Base-by-base conservation (phyloP, 441 rosid genomes). In the Flueggea neowawraea region DNA sequence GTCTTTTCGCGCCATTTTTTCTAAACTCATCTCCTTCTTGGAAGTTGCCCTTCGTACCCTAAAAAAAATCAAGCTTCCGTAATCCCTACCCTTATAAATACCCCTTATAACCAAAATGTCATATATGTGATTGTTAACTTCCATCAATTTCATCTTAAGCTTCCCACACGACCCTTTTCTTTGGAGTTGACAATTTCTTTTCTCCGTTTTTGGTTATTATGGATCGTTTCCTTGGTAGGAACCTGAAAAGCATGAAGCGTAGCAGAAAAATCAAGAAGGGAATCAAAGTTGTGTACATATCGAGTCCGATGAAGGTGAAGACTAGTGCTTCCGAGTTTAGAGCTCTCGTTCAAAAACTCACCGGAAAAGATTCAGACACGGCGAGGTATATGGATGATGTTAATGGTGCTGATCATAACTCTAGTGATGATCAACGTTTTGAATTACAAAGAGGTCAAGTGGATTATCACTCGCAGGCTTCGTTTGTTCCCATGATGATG, bases 291-390 rank as follows among this genome's bases (percentile, higher is more conserved):
- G 94, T 88, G 45, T 85, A 91, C 79, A 91, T 91, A 36, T 91
- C 96, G 0, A 88, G 75, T 69, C 97, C 97, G 43, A 75, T 88
- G 91, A 91, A 75, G 75, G 84, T 91, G 32, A 31, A 78, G 61
- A 86, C 87, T 14, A 79, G 89, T 60, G 94, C 94, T 6, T 80
- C 97, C 0, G 70, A 84, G 61, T 91, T 91, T 28, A 80, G 96
- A 66, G 94, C 86, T 67, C 72, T 87, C 28, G 97, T 91, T 5
- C 97, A 91, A 69, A 86, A 89, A 58, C 97, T 91, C 65, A 91
- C 97, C 15, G 96, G 97, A 1, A 85, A 89, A 65, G 84, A 90
- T 64, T 86, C 90, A 3, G 87, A 88, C 59, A 60, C 77, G 43
- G 63, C 69, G 3, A 51, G 71, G 33, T 67, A 69, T 13, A 62